phyloP scores from a whole-genome alignment of 139 green algal species.

The Coelastrella sp. region DNA sequence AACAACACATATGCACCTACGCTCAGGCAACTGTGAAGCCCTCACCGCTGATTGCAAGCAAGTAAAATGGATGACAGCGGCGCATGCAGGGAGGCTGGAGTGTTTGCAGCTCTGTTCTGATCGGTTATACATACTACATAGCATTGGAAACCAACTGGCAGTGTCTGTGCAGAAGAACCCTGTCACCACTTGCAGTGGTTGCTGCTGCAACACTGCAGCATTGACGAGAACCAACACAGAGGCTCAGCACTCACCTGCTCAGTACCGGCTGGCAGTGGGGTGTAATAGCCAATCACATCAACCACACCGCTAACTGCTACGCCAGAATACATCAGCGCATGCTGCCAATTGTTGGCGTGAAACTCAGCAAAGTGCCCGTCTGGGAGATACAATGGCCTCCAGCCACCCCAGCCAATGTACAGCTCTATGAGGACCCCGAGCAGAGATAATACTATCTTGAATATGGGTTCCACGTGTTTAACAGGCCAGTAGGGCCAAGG shows the following conservation, averaged over 20 bases:
- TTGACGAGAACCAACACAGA: no score
- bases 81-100: no score
- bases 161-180: background rate
- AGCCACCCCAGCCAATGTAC: slow-evolving; percentile 24
- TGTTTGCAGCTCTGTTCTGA: no score
- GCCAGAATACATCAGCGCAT: slow-evolving; percentile 41
- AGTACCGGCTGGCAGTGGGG: slow-evolving; percentile 29
- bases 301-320: slow-evolving; percentile 31
- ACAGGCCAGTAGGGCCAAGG: slow-evolving; percentile 31
- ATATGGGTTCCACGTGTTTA: background rate
- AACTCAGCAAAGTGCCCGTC: slow-evolving; percentile 45
- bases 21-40: no score
- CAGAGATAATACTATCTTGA: slow-evolving; percentile 15
- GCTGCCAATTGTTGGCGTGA: slow-evolving; percentile 45
- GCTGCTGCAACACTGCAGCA: background rate
- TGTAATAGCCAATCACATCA: slow-evolving; percentile 27
- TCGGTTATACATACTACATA: no score
- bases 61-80: no score
- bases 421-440: slow-evolving; percentile 42
- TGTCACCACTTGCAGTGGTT: background rate
- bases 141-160: background rate
- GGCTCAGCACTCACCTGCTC: slow-evolving; percentile 26
- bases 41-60: no score
- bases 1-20: background rate
- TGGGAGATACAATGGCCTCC: slow-evolving; percentile 24